Evolutionary conservation across 139 green algal genomes (phyloP).

Genomic region (Auxenochlorella pyrenoidosa): DNA sequence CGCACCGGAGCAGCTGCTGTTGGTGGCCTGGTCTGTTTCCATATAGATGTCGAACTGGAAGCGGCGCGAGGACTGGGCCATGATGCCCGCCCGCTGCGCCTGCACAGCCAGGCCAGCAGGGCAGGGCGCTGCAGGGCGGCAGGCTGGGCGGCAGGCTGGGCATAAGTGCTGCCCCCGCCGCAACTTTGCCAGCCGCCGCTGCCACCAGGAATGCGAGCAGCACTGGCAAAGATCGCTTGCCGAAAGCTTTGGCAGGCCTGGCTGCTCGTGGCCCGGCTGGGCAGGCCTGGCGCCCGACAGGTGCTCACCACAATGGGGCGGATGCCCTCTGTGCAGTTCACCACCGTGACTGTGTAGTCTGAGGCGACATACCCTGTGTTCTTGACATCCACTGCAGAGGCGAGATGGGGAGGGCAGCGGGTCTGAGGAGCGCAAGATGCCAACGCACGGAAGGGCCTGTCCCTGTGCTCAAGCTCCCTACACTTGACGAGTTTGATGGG

Average conservation of each 20-base stretch:
- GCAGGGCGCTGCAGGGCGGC: no score
- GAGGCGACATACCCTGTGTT: conserved; percentile 71
- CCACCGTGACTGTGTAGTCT: conserved; percentile 67
- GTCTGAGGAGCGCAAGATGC: background rate
- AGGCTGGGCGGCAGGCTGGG: no score
- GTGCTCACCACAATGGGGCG: conserved; percentile 10
- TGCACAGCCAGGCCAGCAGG: conserved; percentile 11
- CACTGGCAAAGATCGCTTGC: no score
- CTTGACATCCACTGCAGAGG: conserved; percentile 10
- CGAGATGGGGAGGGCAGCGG: background rate
- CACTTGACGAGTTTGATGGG: no score
- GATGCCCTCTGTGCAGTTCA: conserved; percentile 62
- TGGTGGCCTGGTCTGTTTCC: conserved; percentile 10
- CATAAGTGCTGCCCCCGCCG: no score
- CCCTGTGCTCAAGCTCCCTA: no score
- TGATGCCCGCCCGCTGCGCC: conserved; percentile 58
- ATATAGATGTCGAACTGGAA: conserved; percentile 46
- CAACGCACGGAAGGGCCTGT: no score
- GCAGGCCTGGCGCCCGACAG: no score
- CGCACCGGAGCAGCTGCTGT: conserved; percentile 41
- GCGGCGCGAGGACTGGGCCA: background rate
- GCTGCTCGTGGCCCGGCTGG: no score
- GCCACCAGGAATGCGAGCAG: no score
- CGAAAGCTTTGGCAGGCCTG: no score
- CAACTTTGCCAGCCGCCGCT: no score